Percentiles rank a stretch among this genome's conserved stretches.
phyloP scores from a whole-genome alignment of 139 green algal genomes.

The Ettlia oleoabundans region DNA sequence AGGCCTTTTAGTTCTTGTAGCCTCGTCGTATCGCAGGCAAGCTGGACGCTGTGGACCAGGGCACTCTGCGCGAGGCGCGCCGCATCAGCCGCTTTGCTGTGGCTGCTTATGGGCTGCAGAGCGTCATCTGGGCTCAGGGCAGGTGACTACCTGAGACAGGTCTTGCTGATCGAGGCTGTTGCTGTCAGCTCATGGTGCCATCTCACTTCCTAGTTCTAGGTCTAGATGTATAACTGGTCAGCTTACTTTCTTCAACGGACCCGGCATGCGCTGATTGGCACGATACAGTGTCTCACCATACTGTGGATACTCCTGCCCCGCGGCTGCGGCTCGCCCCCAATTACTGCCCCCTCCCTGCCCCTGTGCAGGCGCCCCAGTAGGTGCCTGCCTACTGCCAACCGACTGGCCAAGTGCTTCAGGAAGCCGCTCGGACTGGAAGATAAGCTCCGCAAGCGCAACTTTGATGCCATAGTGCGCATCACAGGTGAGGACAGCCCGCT shows the following conservation, averaged over 20 bases:
- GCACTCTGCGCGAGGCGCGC: slow-evolving; percentile 11
- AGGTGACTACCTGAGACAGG: slow-evolving; percentile 29
- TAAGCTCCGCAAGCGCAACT: slow-evolving; percentile 49
- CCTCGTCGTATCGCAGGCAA: slow-evolving; percentile 5
- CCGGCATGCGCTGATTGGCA: no score
- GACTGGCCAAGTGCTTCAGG: slow-evolving; percentile 30
- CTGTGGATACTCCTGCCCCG: not conserved
- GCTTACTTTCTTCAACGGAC: no score
- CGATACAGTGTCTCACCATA: no score
- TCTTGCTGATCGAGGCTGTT: no score
- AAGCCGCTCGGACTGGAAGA: slow-evolving; percentile 5
- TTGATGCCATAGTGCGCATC: slow-evolving; percentile 43
- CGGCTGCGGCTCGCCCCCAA: not conserved
- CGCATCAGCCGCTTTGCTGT: slow-evolving; percentile 39
- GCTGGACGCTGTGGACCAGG: not conserved
- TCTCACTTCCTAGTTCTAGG: no score
- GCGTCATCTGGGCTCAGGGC: slow-evolving; percentile 38
- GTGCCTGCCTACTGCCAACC: slow-evolving; percentile 35
- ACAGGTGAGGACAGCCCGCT: slow-evolving; percentile 18
- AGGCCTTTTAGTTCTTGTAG: not conserved
- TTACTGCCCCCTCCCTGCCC: no score
- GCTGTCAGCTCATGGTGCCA: no score
- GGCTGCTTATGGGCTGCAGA: slow-evolving; percentile 46
- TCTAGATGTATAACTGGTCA: no score
- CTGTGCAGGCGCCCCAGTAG: slow-evolving; percentile 21